Evolutionary conservation across 441 rosid species (phyloP), one percentile per base, ranked within the genome.

Genomic region (Pelargonium citronellum): DNA sequence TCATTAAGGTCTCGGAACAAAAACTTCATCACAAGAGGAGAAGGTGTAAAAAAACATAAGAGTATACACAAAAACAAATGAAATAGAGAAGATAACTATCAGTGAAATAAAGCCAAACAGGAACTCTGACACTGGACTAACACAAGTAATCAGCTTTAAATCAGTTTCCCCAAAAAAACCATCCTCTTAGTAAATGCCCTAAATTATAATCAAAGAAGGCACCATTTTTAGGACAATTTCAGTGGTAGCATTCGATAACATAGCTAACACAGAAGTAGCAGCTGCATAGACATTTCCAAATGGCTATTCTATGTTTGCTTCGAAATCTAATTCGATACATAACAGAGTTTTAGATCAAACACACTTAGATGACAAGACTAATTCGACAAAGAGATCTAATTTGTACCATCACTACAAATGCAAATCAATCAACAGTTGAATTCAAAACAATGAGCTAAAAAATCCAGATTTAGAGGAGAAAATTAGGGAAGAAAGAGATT

Each of bases 401-500:
- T 27, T 27, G 30, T 27, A 27, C 30, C 30, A 27, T 27, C 30
- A 27, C 30, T 27, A 1, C 30, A 2, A 27, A 27, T 27, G 30
- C 30, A 1, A 27, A 27, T 27, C 30, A 27, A 27, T 27, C 2
- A 27, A 27, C 3, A 27, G 30, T 27, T 27, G 30, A 27, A 27
- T 22, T 22, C 24, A 1, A n/a, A n/a, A n/a, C n/a, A n/a, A n/a
- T n/a, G n/a, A n/a, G n/a, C n/a, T n/a, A n/a, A n/a, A n/a, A n/a
- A 49, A 49, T 4, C 16, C 57, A n/a, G 57, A 49, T 12, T 49
- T 51, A 17, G 15, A 15, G 7, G 17, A n/a, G 58, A 51, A 51
- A 51, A 51, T 7, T 60, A 60, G 37, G 13, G 64, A n/a, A 66
- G 12, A 43, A 55, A 27, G 15, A 68, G 58, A 39, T 82, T 81